Percentiles rank a stretch among this genome's conserved stretches.
phyloP scores from a whole-genome alignment of 805 yeast genomes.

The Metschnikowia hibisci region DNA sequence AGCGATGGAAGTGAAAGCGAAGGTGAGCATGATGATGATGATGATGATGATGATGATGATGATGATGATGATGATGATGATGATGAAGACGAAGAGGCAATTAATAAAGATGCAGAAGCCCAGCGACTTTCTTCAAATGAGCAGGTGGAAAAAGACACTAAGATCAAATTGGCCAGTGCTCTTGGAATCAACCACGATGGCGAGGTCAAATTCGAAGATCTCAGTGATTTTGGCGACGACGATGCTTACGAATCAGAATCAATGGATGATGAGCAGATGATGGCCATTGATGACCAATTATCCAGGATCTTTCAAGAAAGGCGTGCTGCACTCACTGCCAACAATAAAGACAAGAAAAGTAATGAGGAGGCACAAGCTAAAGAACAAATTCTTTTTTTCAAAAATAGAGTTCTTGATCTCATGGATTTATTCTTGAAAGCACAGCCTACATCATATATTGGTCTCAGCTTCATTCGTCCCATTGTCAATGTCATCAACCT shows the following conservation, averaged over 20 bases:
- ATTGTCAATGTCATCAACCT: slow-evolving; percentile 56
- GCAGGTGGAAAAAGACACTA: slow-evolving; percentile 43
- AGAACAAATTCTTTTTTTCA: slow-evolving; percentile 74
- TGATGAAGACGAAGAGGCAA: slow-evolving; percentile 11
- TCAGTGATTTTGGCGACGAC: slow-evolving; percentile 38
- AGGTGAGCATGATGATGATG: slow-evolving; percentile 19
- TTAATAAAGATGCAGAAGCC: slow-evolving; percentile 11
- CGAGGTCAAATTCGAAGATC: slow-evolving; percentile 42
- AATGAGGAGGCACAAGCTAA: slow-evolving; percentile 74
- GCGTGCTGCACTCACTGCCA: slow-evolving; percentile 53
- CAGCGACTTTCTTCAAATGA: slow-evolving; percentile 13
- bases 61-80: slow-evolving; percentile 11
- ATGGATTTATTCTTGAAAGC: slow-evolving; percentile 57
- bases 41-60: slow-evolving; percentile 14
- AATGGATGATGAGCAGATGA: slow-evolving; percentile 96
- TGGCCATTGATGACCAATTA: slow-evolving; percentile 83
- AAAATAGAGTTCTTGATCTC: slow-evolving; percentile 73
- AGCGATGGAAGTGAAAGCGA: slow-evolving; percentile 24
- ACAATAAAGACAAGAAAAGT: slow-evolving; percentile 56
- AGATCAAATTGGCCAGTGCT: slow-evolving; percentile 64
- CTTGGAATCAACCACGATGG: slow-evolving; percentile 57
- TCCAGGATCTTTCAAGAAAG: slow-evolving; percentile 83
- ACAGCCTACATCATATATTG: slow-evolving; percentile 39
- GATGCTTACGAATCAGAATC: slow-evolving; percentile 63
- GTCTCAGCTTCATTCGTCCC: slow-evolving; percentile 48